Base-by-base conservation (phyloP, 495 filamentous ascomycete species). In the Thermothielavioides terrestris region DNA sequence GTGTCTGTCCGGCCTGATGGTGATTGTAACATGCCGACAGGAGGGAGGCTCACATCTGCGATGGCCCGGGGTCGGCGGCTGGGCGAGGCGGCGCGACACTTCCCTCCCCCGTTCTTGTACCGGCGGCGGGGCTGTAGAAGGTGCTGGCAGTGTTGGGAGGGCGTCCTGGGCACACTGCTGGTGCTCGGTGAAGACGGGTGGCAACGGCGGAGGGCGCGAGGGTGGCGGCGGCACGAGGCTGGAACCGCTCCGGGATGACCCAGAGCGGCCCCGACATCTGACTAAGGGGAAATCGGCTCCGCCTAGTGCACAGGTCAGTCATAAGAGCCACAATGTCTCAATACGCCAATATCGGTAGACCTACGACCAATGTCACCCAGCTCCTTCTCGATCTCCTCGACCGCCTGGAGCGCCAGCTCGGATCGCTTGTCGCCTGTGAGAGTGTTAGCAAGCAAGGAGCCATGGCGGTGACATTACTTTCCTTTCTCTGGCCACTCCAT, bases 311-410 rank as follows among this genome's bases (percentile, higher is more conserved):
- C 26, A 18, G 15, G 46, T 42, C 46, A 49, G 30, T n/a, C 27
- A 20, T 14, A 5, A n/a, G 6, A 5, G 1, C 7, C 6, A 7
- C 27, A 8, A 11, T 14, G n/a, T 8, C 27, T 5, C 14, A 4
- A 12, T 42, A n/a, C n/a, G n/a, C n/a, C n/a, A n/a, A n/a, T n/a
- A n/a, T n/a, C n/a, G n/a, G n/a, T 17, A 5, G 6, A 54, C 55
- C 41, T 28, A 58, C 55, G 36, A 11, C 42, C 40, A 30, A 58
- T 37, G 22, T 58, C 55, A 2, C 55, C 55, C 2, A 58, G 26
- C 2, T 20, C 20, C 15, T 28, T 37, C 46, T 54, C 55, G 14
- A 54, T 54, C 32, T 58, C 45, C 9, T 39, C n/a, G 17, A 58
- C 54, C n/a, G 26, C 38, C 14, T 44, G 20, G 30, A 18, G 2